Evolutionary conservation across 2,329 filamentous ascomycete species (phyloP).

Genomic region (Karstenula rhodostoma): DNA sequence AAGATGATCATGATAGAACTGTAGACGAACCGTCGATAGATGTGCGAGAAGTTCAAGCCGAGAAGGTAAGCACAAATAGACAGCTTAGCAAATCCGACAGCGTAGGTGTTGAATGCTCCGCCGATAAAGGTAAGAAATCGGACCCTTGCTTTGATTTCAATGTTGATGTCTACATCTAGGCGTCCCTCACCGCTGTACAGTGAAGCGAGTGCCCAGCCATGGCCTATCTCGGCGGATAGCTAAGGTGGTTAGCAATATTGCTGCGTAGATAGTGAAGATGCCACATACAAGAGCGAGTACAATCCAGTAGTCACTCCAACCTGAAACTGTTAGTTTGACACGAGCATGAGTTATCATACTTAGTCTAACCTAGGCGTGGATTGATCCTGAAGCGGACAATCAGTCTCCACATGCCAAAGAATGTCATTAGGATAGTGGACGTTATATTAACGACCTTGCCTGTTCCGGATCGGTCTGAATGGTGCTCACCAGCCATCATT

Average conservation of each 20-base stretch:
- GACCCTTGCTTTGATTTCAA: conserved; percentile 6
- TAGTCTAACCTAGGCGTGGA: conserved; percentile 5
- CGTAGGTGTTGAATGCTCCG: conserved; percentile 15
- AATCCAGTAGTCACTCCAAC: conserved; percentile 20
- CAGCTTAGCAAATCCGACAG: conserved; percentile 15
- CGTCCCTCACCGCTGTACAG: conserved; percentile 13
- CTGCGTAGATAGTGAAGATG: not conserved
- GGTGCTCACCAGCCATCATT: not conserved
- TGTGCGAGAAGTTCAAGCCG: conserved; percentile 16
- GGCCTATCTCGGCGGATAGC: conserved; percentile 7
- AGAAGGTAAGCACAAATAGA: conserved; percentile 21
- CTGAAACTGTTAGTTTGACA: not conserved
- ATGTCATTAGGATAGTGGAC: conserved; percentile 2
- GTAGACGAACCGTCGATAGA: conserved; percentile 11
- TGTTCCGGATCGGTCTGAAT: not conserved
- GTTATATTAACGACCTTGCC: conserved; percentile 10
- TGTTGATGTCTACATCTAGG: conserved; percentile 9
- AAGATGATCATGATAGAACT: conserved; percentile 6
- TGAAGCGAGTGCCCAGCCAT: conserved; percentile 6
- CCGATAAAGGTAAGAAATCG: conserved; percentile 8
- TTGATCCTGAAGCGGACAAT: conserved; percentile 10
- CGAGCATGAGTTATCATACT: not conserved
- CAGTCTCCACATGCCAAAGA: conserved; percentile 6
- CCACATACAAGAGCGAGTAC: conserved; percentile 18
- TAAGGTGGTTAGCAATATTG: not conserved